Evolutionary conservation across 352 stramenopile species (phyloP), one percentile per base, ranked within the genome.

Genomic region (Phytophthora hybrid): DNA sequence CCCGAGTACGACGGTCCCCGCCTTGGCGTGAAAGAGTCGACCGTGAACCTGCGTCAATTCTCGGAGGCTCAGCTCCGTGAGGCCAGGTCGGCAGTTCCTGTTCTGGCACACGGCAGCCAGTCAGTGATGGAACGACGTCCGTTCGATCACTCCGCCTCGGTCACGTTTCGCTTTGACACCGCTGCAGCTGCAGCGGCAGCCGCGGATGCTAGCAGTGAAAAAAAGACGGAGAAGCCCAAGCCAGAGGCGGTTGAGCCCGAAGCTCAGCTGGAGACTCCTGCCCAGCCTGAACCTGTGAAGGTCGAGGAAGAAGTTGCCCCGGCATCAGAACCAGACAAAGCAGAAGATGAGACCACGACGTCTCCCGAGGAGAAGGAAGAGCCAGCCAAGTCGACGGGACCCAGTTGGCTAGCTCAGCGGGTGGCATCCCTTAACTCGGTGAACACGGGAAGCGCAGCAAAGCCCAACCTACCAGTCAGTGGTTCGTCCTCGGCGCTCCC

Each of bases 1-100:
- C 82, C 87, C 0, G 82, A 89, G n/a, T 96, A 85, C 54, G 71
- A 80, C 11, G 89, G 89, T 1, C 89, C 89, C 7, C 79, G 72
- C 47, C 87, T 95, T 29, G 88, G 88, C 10, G 88, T 93, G 21
- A 92, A 93, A 63, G 88, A 93, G 61, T 78, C 87, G 3, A 94
- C 87, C 0, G 71, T 80, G 31, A 94, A 93, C 73, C 81, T 81
- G 67, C 84, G 88, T 18, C 64, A 75, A 66, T 93, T 96, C 66
- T 83, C 84, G 0, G 73, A 84, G 2, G 85, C 84, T 14, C 89
- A 96, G 67, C 71, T 93, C 32, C 79, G 85, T 32, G 84, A 93
- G 55, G 89, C 87, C 26, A 75, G 67, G 1, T 73, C 70, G 18
- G 84, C 84, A 3, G 84, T 94, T 5, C 86, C 88, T 2, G 75